phyloP scores from a whole-genome alignment of 345 rosid genomes.

The Diplotaxis tenuifolia region DNA sequence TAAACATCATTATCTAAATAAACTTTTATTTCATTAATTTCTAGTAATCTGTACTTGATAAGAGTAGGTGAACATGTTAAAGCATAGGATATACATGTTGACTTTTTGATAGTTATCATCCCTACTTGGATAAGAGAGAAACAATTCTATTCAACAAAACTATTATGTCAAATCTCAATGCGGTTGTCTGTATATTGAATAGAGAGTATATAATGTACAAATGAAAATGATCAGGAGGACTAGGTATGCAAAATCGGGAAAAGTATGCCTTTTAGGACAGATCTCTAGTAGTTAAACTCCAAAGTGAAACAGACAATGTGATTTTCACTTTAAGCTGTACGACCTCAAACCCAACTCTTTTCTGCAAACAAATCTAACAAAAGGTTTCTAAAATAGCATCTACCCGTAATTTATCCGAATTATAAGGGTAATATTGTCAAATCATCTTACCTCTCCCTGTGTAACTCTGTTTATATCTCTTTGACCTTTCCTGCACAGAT shows the following conservation, averaged over 20 bases:
- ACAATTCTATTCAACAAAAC: not conserved
- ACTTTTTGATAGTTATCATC: too few relatives aligned
- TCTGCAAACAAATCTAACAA: constrained; percentile 16
- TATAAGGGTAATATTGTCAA: constrained; percentile 9
- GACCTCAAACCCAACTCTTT: constrained; percentile 35
- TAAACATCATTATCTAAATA: too few relatives aligned
- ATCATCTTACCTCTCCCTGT: not conserved
- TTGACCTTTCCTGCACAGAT: constrained; percentile 17
- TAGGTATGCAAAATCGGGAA: not conserved
- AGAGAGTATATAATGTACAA: not conserved
- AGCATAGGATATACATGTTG: too few relatives aligned
- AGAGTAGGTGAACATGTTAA: too few relatives aligned
- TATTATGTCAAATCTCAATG: not conserved
- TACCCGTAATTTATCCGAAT: constrained; percentile 3
- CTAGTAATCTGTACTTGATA: too few relatives aligned
- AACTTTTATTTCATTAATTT: too few relatives aligned
- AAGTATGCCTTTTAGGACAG: not conserved
- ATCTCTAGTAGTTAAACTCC: not conserved
- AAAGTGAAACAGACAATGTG: constrained; percentile 20
- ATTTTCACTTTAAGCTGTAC: constrained; percentile 14
- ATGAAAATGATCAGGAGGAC: not conserved
- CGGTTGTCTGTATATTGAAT: not conserved
- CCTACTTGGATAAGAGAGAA: not conserved
- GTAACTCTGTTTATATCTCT: constrained; percentile 13
- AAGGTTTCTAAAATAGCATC: not conserved